phyloP scores from a whole-genome alignment of 345 rosid genomes.

The Salix exigua region DNA sequence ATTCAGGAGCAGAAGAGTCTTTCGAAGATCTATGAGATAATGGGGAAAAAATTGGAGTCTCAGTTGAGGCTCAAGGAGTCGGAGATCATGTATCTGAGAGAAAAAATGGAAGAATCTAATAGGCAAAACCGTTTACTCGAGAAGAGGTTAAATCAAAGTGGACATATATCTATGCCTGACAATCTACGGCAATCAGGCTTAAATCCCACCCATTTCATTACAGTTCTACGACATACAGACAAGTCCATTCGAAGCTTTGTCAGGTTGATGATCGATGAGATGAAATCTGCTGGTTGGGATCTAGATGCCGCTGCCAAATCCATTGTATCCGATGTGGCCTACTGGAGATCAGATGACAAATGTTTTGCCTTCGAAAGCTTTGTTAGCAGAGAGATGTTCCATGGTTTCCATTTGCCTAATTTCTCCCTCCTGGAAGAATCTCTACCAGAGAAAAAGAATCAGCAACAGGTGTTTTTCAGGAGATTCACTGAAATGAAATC shows the following conservation, averaged over 20 bases:
- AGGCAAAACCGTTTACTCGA: conserved; percentile 47
- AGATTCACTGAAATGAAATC: conserved; percentile 65
- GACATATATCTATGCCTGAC: conserved; percentile 48
- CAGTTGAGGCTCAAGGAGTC: conserved; percentile 73
- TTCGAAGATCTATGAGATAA: conserved; percentile 52
- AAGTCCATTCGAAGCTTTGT: conserved; percentile 72
- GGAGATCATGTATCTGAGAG: conserved; percentile 59
- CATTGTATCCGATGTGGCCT: conserved; percentile 44
- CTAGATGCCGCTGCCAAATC: conserved; percentile 59
- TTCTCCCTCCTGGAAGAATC: conserved; percentile 39
- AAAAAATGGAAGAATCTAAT: conserved; percentile 47
- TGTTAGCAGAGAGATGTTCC: conserved; percentile 71
- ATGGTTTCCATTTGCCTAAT: conserved; percentile 55
- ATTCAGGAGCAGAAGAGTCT: conserved; percentile 69
- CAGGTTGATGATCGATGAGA: conserved; percentile 49
- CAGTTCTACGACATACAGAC: conserved; percentile 50
- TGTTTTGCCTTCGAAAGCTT: conserved; percentile 77
- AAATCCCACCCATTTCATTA: conserved; percentile 46
- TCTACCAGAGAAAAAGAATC: conserved; percentile 29
- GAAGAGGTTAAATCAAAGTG: conserved; percentile 64
- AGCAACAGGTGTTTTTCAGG: conserved; percentile 43
- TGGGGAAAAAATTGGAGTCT: conserved; percentile 69
- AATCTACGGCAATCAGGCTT: conserved; percentile 51
- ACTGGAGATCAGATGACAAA: conserved; percentile 60
- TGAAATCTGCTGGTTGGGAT: conserved; percentile 74